Evolutionary conservation across 345 rosid genomes (phyloP).

Genomic region (Combretum micranthum): DNA sequence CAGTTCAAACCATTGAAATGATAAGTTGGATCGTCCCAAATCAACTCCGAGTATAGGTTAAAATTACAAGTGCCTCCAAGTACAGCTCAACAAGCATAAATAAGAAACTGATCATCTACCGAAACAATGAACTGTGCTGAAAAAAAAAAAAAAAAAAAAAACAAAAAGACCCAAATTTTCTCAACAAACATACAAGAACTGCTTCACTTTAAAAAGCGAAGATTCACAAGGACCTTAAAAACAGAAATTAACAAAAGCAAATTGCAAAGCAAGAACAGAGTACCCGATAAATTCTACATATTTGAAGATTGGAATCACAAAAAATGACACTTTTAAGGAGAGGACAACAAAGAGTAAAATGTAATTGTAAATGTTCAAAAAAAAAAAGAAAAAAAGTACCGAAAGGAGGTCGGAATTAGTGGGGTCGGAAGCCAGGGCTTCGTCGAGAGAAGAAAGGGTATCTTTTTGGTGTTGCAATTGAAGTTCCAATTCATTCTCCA

Average conservation of each 20-base stretch:
- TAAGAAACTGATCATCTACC: too few species aligned
- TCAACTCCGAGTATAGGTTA: not conserved
- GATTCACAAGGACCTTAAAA: too few species aligned
- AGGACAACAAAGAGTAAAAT: not conserved
- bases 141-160: not conserved
- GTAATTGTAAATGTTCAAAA: too few species aligned
- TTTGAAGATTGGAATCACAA: slow-evolving; percentile 1
- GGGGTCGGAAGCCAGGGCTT: slow-evolving; percentile 66
- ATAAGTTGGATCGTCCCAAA: not conserved
- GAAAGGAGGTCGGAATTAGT: slow-evolving; percentile 61
- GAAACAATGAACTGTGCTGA: slow-evolving; percentile 8
- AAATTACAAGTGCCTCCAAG: not conserved
- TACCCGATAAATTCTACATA: not conserved
- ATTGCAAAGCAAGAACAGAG: too few species aligned
- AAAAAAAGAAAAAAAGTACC: slow-evolving; percentile 23
- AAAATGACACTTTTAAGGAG: not conserved
- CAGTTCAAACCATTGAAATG: too few species aligned
- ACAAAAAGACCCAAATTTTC: too few species aligned
- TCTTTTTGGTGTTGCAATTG: slow-evolving; percentile 71
- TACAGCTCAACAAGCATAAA: not conserved
- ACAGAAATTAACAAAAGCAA: too few species aligned
- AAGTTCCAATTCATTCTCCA: slow-evolving; percentile 67
- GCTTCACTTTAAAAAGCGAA: too few species aligned
- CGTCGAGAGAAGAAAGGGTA: slow-evolving; percentile 55
- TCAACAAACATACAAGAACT: too few species aligned